These are phyloP conservation scores for Elsinoe batatas DNA, from an alignment of 2,329 filamentous ascomycete genomes.

Conservation along the genomic window DNA sequence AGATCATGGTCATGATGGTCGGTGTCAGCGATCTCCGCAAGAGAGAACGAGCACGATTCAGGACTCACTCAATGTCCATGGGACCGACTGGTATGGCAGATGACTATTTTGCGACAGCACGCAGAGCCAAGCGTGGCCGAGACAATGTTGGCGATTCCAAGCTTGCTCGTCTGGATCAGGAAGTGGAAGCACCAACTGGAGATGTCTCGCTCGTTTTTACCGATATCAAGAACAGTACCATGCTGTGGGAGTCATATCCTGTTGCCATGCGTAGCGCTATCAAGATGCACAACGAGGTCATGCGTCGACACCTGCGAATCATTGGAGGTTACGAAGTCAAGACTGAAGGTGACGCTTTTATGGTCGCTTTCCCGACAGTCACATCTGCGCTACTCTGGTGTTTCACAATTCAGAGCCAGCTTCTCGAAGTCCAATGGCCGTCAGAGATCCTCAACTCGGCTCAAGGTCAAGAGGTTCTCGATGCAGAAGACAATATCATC, in stretches of 20 bases:
- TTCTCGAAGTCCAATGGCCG: conserved; percentile 87
- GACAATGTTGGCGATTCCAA: conserved; percentile 68
- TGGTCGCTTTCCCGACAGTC: conserved; percentile 96
- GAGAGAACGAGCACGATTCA: conserved; percentile 63
- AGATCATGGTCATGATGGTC: conserved; percentile 99
- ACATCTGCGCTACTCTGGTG: conserved; percentile 93
- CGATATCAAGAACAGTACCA: conserved; percentile 97
- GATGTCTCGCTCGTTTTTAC: conserved; percentile 94
- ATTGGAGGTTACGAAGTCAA: conserved; percentile 98
- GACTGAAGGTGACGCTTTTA: conserved; percentile 98
- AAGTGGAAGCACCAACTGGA: conserved; percentile 83
- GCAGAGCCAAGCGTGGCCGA: conserved; percentile 51
- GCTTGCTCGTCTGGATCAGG: conserved; percentile 74
- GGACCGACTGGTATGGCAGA: conserved; percentile 65
- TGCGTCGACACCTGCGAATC: conserved; percentile 83
- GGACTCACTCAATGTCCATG: conserved; percentile 77
- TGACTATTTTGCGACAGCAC: conserved; percentile 55
- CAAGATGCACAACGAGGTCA: conserved; percentile 93
- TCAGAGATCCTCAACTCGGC: conserved; percentile 81
- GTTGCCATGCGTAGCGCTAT: conserved; percentile 95
- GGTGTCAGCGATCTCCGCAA: conserved; percentile 85
- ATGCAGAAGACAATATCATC: conserved; percentile 78
- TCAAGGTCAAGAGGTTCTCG: conserved; percentile 70
- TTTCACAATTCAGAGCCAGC: conserved; percentile 81
- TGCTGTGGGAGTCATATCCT: conserved; percentile 90